Conservation (phyloP, 1,139 yeast species). For the Arxiozyma telluris region DNA sequence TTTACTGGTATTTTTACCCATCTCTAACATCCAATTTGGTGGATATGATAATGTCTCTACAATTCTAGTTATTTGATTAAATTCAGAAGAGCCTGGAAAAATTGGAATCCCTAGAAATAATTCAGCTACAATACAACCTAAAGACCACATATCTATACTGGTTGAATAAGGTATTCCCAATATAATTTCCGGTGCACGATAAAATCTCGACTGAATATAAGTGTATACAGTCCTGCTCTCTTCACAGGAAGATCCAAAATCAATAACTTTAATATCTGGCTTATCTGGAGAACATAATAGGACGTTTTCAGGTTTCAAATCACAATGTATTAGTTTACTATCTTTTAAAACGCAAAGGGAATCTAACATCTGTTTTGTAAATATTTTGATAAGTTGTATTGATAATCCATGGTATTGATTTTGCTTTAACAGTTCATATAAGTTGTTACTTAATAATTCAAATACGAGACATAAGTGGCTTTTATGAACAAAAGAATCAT, state of each 20-base stretch:
- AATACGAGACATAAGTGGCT: conserved; percentile 89
- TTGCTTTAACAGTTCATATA: conserved; percentile 85
- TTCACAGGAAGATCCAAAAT: conserved; percentile 94
- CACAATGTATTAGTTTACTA: conserved; percentile 87
- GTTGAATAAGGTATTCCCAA: conserved; percentile 86
- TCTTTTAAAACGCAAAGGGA: conserved; percentile 73
- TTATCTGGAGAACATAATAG: conserved; percentile 71
- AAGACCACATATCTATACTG: conserved; percentile 96
- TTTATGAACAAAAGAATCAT: conserved; percentile 86
- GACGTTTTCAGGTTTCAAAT: conserved; percentile 92
- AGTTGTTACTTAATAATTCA: conserved; percentile 77
- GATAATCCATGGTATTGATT: conserved; percentile 89
- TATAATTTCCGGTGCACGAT: conserved; percentile 91
- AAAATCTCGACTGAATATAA: conserved; percentile 90
- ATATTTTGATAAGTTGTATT: conserved; percentile 67
- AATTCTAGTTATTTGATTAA: conserved; percentile 78
- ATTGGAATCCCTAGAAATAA: conserved; percentile 86
- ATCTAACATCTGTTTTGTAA: conserved; percentile 73
- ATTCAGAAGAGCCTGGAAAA: conserved; percentile 93
- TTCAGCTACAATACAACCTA: conserved; percentile 95
- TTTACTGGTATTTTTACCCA: conserved; percentile 75
- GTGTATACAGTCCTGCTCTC: conserved; percentile 85
- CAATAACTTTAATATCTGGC: conserved; percentile 87
- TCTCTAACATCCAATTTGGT: conserved; percentile 93
- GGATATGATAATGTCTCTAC: conserved; percentile 79